Evolutionary conservation across 129 eudicot genomes (phyloP).

Genomic region (Smallanthus sonchifolius): DNA sequence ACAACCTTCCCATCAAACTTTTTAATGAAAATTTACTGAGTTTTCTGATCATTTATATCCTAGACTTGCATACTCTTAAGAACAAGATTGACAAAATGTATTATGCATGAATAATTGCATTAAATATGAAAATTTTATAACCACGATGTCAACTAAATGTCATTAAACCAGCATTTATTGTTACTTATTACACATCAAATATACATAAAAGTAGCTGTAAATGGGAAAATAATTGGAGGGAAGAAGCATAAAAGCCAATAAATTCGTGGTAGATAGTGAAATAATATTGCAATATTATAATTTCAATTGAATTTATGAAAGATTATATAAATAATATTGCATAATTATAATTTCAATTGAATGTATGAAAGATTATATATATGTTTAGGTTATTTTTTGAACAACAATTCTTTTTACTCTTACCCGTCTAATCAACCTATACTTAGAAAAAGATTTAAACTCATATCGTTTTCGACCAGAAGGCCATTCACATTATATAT

Average conservation of each 20-base stretch:
- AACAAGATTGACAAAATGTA: no score
- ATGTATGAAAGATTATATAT: background rate
- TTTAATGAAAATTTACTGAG: no score
- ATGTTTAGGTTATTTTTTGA: no score
- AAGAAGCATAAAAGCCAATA: constrained; percentile 20
- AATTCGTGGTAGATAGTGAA: constrained; percentile 22
- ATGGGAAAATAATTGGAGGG: constrained; percentile 12
- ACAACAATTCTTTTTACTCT: no score
- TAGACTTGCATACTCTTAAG: no score
- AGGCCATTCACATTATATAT: no score
- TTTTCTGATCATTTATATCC: no score
- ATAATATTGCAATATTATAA: constrained; percentile 9
- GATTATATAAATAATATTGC: constrained; percentile 2
- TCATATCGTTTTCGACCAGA: no score
- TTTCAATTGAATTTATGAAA: background rate
- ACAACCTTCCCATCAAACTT: no score
- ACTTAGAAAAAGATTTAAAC: no score
- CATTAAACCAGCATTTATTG: constrained; percentile 25
- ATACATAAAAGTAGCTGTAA: constrained; percentile 18
- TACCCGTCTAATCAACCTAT: no score
- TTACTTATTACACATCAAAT: constrained; percentile 14
- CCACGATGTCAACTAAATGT: constrained; percentile 23
- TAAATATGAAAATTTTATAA: background rate
- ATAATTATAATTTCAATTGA: background rate
- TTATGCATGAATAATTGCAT: constrained; percentile 3